A percentile compares a stretch with the other conserved stretches of the same genome.
Evolutionary conservation across 345 rosid species (phyloP).

Genomic region (Aquilaria sinensis): DNA sequence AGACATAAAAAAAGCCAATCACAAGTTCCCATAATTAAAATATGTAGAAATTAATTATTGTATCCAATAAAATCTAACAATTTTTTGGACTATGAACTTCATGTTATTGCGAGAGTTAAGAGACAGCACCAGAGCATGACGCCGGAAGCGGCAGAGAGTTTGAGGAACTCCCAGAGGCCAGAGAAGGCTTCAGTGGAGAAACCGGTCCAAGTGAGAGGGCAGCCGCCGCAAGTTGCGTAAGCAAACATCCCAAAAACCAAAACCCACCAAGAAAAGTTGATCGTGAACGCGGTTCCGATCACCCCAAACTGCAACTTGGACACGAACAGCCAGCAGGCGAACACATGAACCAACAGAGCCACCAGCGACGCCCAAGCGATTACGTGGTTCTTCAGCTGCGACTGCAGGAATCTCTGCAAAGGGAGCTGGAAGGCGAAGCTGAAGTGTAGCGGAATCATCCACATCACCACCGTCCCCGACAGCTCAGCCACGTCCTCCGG

Average conservation of each 20-base stretch:
- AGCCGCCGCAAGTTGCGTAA: constrained; percentile 48
- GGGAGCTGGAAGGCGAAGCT: constrained; percentile 73
- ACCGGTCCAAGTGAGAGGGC: constrained; percentile 77
- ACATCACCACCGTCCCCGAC: constrained; percentile 38
- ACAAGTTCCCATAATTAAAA: not conserved
- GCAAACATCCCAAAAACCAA: constrained; percentile 31
- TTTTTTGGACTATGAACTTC: too few relatives aligned
- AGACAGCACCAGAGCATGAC: constrained; percentile 63
- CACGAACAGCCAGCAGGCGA: constrained; percentile 62
- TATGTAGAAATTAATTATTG: not conserved
- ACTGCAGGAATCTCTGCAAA: constrained; percentile 63
- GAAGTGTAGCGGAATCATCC: constrained; percentile 70
- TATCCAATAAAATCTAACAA: not conserved
- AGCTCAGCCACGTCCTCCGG: constrained; percentile 55
- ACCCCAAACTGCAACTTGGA: constrained; percentile 43
- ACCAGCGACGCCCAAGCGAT: constrained; percentile 45
- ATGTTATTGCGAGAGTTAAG: too few relatives aligned
- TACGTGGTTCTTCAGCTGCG: constrained; percentile 55
- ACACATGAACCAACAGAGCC: constrained; percentile 46
- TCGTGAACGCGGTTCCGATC: constrained; percentile 45
- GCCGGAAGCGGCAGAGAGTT: constrained; percentile 78
- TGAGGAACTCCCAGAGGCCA: constrained; percentile 67
- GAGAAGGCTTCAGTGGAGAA: constrained; percentile 69
- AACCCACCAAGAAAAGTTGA: constrained; percentile 72
- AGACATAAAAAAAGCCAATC: too few relatives aligned